A percentile compares a stretch with the other conserved stretches of the same genome.
Evolutionary conservation across 2,329 filamentous ascomycete species (phyloP).

Genomic region (Pseudovirgaria hyperparasitica): DNA sequence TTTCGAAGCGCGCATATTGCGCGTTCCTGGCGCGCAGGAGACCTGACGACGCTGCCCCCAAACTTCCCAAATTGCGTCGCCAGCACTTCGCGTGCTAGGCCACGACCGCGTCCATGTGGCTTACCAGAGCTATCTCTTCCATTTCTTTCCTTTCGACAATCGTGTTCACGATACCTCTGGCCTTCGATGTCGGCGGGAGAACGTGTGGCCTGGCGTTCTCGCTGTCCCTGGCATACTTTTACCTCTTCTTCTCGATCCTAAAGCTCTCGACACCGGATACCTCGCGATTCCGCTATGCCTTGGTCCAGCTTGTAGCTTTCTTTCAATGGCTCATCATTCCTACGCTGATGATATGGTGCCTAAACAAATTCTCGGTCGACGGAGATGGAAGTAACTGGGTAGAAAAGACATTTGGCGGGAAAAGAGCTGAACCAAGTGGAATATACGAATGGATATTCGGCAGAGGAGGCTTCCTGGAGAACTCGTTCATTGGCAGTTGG

Average conservation of each 20-base stretch:
- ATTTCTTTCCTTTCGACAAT: conserved; percentile 80
- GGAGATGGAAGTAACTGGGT: conserved; percentile 63
- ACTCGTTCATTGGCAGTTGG: conserved; percentile 71
- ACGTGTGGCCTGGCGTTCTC: conserved; percentile 92
- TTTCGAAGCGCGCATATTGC: conserved; percentile 15
- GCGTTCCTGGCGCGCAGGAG: conserved; percentile 13
- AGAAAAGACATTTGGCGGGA: conserved; percentile 59
- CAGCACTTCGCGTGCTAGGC: conserved; percentile 32
- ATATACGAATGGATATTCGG: conserved; percentile 81
- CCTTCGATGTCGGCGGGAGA: conserved; percentile 93
- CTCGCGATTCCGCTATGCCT: conserved; percentile 60
- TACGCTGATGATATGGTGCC: conserved; percentile 78
- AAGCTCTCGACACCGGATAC: conserved; percentile 68
- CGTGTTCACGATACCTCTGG: conserved; percentile 88
- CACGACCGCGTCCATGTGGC: conserved; percentile 57
- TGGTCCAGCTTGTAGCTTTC: conserved; percentile 57
- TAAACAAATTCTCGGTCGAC: conserved; percentile 92
- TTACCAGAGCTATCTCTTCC: conserved; percentile 68
- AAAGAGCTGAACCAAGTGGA: conserved; percentile 50
- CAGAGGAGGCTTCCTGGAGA: conserved; percentile 70
- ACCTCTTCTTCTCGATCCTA: conserved; percentile 73
- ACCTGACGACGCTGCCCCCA: not conserved
- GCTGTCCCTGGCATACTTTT: conserved; percentile 76
- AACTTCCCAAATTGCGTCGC: not conserved
- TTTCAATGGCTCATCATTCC: conserved; percentile 83